Evolutionary conservation across 768 basidiomycete genomes (phyloP).

Genomic region (Cyclocybe aegerita): DNA sequence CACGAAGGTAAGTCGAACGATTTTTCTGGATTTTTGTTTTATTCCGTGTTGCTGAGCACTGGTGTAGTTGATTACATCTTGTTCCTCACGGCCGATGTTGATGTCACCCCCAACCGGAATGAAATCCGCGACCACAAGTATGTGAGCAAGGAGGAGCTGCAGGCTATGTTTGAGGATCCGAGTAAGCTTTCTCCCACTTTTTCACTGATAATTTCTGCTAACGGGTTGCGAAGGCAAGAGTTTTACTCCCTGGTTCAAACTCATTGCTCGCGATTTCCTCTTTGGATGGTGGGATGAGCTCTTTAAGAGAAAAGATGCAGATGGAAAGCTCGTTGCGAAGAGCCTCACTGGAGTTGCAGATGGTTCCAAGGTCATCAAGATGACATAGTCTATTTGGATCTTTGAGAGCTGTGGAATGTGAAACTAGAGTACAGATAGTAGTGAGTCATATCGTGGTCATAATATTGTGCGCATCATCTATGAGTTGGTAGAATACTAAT

Average conservation of each 20-base stretch:
- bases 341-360: constrained; percentile 66
- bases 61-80: constrained; percentile 92
- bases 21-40: neutral
- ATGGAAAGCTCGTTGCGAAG: constrained; percentile 65
- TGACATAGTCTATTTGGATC: constrained; percentile 20
- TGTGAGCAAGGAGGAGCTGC: constrained; percentile 87
- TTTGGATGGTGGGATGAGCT: constrained; percentile 99
- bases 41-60: neutral
- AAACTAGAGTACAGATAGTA: constrained; percentile 6
- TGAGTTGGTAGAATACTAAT: too few species aligned
- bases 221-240: constrained; percentile 56
- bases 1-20: constrained; percentile 74
- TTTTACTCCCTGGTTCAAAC: constrained; percentile 99
- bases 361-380: constrained; percentile 66
- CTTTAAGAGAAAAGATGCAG: constrained; percentile 50
- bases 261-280: constrained; percentile 94
- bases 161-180: constrained; percentile 83
- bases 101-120: constrained; percentile 77
- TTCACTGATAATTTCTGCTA: neutral
- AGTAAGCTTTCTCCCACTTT: constrained; percentile 41
- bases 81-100: constrained; percentile 89
- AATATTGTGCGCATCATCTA: neutral
- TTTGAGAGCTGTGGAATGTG: neutral
- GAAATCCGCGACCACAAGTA: constrained; percentile 92
- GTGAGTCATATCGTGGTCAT: neutral